Percentiles rank a stretch among this genome's conserved stretches.
These are phyloP conservation scores for Chlamydomonas eustigma DNA, from an alignment of 139 green algal genomes.

Conservation along the genomic window DNA sequence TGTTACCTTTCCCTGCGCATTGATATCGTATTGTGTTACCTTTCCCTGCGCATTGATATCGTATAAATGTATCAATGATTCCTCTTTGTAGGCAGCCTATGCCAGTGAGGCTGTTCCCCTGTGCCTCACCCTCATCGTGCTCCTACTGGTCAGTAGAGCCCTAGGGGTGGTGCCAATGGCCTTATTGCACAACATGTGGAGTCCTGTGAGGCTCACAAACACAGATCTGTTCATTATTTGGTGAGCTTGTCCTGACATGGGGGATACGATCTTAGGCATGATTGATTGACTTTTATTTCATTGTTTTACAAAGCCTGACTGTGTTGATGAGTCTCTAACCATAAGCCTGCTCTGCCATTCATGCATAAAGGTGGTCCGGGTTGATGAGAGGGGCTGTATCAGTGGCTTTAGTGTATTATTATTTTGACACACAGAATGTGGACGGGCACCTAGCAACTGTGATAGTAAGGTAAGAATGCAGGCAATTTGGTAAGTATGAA, in stretches of 20 bases:
- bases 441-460: conserved; percentile 3
- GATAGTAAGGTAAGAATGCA: background rate
- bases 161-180: conserved; percentile 5
- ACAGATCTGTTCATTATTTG: conserved; percentile 68
- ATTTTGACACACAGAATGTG: background rate
- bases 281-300: background rate
- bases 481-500: background rate
- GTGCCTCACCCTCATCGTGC: background rate
- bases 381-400: conserved; percentile 72
- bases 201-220: conserved; percentile 19
- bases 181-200: conserved; percentile 14
- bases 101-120: background rate
- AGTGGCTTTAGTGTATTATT: conserved; percentile 58
- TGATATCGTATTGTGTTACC: no score
- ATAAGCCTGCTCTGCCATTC: no score
- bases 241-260: conserved; percentile 28
- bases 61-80: no score
- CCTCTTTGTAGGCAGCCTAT: background rate
- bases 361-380: conserved; percentile 57
- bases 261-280: background rate
- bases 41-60: no score
- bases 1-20: no score
- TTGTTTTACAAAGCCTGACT: background rate
- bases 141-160: background rate
- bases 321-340: no score